Conservation (phyloP, 371 early-diverging fungal species). For the Mucor velutinosus region DNA sequence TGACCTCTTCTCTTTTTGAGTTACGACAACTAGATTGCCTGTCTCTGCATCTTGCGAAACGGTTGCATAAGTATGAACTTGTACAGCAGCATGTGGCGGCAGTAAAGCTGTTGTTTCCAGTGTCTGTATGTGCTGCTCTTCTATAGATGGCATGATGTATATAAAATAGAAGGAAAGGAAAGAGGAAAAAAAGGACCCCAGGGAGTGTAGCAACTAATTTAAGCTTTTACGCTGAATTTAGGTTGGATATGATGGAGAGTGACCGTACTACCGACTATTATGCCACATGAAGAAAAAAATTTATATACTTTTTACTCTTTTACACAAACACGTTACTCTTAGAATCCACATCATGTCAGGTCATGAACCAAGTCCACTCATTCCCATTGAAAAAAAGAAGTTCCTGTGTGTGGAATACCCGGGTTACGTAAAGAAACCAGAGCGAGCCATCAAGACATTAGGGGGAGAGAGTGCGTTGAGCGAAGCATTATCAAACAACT, state of each 20-base stretch:
- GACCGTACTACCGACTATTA: neutral
- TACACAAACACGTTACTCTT: neutral
- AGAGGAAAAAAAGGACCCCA: neutral
- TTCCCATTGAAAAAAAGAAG: constrained; percentile 24
- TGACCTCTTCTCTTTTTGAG: constrained; percentile 13
- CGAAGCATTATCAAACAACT: constrained; percentile 5
- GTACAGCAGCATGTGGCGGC: constrained; percentile 1
- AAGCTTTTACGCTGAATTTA: neutral
- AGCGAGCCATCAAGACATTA: constrained; percentile 51
- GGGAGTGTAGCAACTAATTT: neutral
- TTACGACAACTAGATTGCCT: neutral
- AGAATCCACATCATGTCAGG: constrained; percentile 3
- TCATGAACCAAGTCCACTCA: constrained; percentile 19
- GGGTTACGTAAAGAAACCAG: constrained; percentile 48
- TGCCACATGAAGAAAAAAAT: neutral
- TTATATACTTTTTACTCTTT: neutral
- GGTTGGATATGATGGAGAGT: neutral
- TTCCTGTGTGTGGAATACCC: constrained; percentile 66
- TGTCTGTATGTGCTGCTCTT: neutral
- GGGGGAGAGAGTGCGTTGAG: constrained; percentile 51
- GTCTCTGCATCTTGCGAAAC: constrained; percentile 11
- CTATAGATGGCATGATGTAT: neutral
- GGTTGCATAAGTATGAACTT: neutral
- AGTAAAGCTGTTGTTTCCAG: constrained; percentile 4
- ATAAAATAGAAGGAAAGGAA: neutral